Evolutionary conservation across 441 rosid genomes (phyloP).

Genomic region (Corymbia calophylla): DNA sequence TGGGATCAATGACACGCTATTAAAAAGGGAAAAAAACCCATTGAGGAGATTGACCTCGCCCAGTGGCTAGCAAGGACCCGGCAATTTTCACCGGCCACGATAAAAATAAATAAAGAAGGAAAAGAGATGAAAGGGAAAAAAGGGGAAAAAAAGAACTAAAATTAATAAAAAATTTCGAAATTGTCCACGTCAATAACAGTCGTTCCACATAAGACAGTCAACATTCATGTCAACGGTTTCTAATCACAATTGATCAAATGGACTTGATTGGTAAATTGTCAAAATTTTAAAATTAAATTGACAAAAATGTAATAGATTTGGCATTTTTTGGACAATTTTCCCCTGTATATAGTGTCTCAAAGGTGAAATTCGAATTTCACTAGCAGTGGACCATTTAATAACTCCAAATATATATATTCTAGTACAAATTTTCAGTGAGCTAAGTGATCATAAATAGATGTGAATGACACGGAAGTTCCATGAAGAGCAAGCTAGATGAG

Average conservation of each 20-base stretch:
- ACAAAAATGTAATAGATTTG: too few species aligned
- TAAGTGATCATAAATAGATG: not conserved
- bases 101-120: too few species aligned
- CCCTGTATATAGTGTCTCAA: fast-evolving
- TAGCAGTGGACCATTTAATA: not conserved
- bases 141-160: too few species aligned
- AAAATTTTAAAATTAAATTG: too few species aligned
- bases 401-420: not conserved
- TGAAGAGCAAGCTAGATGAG: not conserved
- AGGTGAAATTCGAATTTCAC: not conserved
- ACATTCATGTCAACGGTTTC: fast-evolving
- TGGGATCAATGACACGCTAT: too few species aligned
- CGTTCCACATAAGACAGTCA: fast-evolving
- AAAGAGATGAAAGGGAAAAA: fast-evolving
- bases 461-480: not conserved
- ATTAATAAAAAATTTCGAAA: fast-evolving
- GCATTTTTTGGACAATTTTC: not conserved
- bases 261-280: too few species aligned
- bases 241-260: fast-evolving
- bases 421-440: not conserved
- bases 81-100: fast-evolving
- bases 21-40: not conserved
- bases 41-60: not conserved
- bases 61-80: fast-evolving
- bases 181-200: fast-evolving